Evolutionary conservation across 768 basidiomycete genomes (phyloP), one percentile per base, ranked within the genome.

Genomic region (Symmetrospora coprosmae): DNA sequence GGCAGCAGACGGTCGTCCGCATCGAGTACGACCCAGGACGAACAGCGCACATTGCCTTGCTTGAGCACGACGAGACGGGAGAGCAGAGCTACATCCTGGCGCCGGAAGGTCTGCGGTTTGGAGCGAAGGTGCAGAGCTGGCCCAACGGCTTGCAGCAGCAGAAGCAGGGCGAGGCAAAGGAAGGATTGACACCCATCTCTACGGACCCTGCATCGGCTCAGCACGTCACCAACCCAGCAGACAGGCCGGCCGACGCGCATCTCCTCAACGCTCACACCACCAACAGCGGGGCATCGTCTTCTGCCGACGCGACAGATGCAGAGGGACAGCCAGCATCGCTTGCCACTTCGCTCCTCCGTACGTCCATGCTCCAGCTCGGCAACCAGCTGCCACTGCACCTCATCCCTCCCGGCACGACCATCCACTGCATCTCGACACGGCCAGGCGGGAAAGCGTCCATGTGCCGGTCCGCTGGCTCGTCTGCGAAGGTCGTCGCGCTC

Each of bases 21-120:
- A 87, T 99, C 66, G 94, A 97, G 74, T 99, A 92, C 69, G 94
- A 97, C 75, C 94, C 94, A 0, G 86, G 86, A 3, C 79, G 94
- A 41, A 86, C 83, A 34, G 88, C 87, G 6, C 94, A 99, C 72
- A 92, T 99, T 69, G 92, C 94, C 1, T 79, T 99, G 62, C 70
- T 96, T 69, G 78, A 78, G 70, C 83, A 80, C 69, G 76, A 82
- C 2, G 71, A 70, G 8, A 76, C 79, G 31, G 75, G 78, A 62
- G 84, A 80, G 1, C 72, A 60, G 62, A 85, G 82, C 69, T 99
- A 99, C 71, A 90, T 99, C 68, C 75, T 97, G 43, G 90, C 94
- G 1, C 83, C 86, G 6, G 88, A 91, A 64, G 89, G 87, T 4
- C 74, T 96, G 66, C 76, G 86, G 38, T 86, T 88, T 4, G 94